A percentile compares a stretch with the other conserved stretches of the same genome.
Evolutionary conservation across 2,329 filamentous ascomycete genomes (phyloP).

Genomic region (Penicillium sp.): DNA sequence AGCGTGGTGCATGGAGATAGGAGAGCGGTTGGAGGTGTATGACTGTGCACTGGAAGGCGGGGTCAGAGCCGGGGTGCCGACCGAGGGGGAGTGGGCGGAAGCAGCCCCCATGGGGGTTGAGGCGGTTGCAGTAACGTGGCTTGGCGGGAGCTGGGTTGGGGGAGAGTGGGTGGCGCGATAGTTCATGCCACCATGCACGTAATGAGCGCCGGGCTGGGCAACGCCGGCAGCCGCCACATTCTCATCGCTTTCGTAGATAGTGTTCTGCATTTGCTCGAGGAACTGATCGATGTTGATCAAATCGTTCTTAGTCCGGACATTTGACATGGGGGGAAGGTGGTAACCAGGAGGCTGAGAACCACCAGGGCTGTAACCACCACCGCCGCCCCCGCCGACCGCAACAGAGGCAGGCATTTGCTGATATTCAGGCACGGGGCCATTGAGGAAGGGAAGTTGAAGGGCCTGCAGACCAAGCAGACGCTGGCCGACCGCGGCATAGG

Average conservation of each 20-base stretch:
- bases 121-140: conserved; percentile 42
- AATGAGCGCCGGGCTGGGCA: conserved; percentile 70
- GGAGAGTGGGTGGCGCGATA: conserved; percentile 61
- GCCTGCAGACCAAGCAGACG: conserved; percentile 79
- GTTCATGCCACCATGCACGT: conserved; percentile 53
- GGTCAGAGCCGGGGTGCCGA: conserved; percentile 62
- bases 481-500: conserved; percentile 89
- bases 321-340: conserved; percentile 81
- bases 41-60: conserved; percentile 63
- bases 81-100: conserved; percentile 47
- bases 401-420: conserved; percentile 55
- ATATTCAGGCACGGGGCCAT: conserved; percentile 55
- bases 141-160: conserved; percentile 43
- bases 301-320: conserved; percentile 89
- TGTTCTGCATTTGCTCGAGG: conserved; percentile 92
- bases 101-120: conserved; percentile 43
- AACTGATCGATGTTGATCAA: conserved; percentile 91
- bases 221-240: conserved; percentile 76
- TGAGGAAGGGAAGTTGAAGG: conserved; percentile 61
- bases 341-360: conserved; percentile 73
- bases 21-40: conserved; percentile 63
- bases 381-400: conserved; percentile 54
- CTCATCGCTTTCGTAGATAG: conserved; percentile 89
- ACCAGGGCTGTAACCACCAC: conserved; percentile 53
- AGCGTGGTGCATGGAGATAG: conserved; percentile 53